These are phyloP conservation scores for Geranium rotundifolium DNA, from an alignment of 345 rosid genomes.

Conservation along the genomic window DNA sequence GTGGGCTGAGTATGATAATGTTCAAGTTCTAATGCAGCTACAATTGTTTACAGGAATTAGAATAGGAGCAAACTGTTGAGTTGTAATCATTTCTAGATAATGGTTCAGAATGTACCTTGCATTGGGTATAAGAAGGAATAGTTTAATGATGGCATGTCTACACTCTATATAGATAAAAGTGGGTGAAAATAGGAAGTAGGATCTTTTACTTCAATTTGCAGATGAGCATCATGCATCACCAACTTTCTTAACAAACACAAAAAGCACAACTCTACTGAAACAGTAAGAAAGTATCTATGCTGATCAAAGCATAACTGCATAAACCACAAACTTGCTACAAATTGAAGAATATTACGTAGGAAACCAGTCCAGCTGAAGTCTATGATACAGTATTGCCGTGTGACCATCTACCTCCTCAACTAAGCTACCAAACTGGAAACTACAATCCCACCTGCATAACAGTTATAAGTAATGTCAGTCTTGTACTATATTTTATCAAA, in stretches of 20 bases:
- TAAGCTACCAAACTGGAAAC: conserved; percentile 83
- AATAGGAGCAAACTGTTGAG: not conserved
- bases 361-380: conserved; percentile 96
- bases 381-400: conserved; percentile 91
- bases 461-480: not conserved
- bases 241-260: not conserved
- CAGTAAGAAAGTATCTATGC: not conserved
- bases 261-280: not conserved
- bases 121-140: not conserved
- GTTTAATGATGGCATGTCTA: not conserved
- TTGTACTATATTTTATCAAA: no score
- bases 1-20: no score
- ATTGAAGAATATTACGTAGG: conserved; percentile 47
- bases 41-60: not conserved
- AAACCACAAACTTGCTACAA: not conserved
- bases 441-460: conserved; percentile 91
- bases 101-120: not conserved
- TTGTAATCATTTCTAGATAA: not conserved
- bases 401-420: conserved; percentile 99
- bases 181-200: not conserved
- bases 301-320: no score
- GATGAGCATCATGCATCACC: not conserved
- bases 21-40: no score
- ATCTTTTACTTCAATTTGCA: not conserved
- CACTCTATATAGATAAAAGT: not conserved